These are phyloP conservation scores for Gynostemma pentaphyllum DNA, from an alignment of 306 rosid genomes.

Conservation along the genomic window DNA sequence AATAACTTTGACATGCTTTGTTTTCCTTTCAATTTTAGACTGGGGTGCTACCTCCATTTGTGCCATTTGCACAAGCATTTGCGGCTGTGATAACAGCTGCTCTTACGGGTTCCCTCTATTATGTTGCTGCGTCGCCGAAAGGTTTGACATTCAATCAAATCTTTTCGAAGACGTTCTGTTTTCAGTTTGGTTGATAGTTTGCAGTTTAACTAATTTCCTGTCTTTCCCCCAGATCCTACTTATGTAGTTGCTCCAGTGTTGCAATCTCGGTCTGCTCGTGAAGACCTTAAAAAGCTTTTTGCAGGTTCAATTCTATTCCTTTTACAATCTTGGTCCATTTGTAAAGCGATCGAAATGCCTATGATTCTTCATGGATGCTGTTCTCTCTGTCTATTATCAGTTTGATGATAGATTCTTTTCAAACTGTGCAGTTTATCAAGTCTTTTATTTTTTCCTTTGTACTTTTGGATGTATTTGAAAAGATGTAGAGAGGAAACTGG, in stretches of 20 bases:
- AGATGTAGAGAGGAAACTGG: no score
- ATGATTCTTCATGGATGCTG: neutral
- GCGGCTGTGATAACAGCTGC: conserved; percentile 89
- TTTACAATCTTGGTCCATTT: neutral
- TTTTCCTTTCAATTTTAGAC: conserved; percentile 38
- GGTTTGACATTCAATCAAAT: conserved; percentile 26
- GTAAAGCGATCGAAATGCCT: neutral
- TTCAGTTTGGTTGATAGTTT: neutral
- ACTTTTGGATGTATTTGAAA: no score
- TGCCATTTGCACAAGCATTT: conserved; percentile 97
- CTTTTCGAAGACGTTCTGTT: neutral
- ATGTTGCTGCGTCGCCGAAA: conserved; percentile 90
- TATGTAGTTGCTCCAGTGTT: conserved; percentile 85
- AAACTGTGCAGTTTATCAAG: neutral
- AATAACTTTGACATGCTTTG: neutral
- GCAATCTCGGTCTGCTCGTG: conserved; percentile 60
- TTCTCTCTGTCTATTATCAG: neutral
- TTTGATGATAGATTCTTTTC: neutral
- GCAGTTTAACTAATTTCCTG: neutral
- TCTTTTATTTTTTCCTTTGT: neutral
- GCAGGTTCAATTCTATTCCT: conserved; percentile 46
- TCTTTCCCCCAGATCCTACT: conserved; percentile 58
- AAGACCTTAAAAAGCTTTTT: conserved; percentile 69
- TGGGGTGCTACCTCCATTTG: conserved; percentile 84
- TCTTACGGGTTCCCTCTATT: conserved; percentile 83